Evolutionary conservation across 176 grass and related monocot species (phyloP).

Genomic region (Paspalum vaginatum): DNA sequence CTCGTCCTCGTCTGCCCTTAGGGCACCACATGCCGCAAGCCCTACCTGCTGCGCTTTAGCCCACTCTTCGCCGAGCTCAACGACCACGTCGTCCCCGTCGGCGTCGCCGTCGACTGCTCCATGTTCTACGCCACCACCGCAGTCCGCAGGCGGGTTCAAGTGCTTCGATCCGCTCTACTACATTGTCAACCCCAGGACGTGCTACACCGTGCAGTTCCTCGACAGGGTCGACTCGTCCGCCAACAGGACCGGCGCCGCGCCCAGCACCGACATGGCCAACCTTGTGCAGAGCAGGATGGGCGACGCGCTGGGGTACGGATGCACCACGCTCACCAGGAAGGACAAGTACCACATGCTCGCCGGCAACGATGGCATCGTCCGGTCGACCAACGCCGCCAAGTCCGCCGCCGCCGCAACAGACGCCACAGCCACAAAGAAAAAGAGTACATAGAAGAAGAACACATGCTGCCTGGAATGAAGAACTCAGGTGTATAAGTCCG

Average conservation of each 20-base stretch:
- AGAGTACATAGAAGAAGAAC: background rate
- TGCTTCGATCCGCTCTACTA: slow-evolving; percentile 74
- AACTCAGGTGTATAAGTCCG: no score
- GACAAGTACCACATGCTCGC: no score
- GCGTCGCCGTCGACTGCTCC: slow-evolving; percentile 48
- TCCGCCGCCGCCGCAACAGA: background rate
- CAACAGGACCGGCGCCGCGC: background rate
- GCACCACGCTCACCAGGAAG: no score
- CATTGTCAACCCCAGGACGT: slow-evolving; percentile 54
- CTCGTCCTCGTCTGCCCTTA: slow-evolving; percentile 66
- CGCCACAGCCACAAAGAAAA: background rate
- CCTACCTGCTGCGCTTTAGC: slow-evolving; percentile 73
- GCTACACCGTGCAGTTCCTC: slow-evolving; percentile 66
- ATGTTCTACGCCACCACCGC: slow-evolving; percentile 87
- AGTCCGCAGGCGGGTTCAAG: slow-evolving; percentile 64
- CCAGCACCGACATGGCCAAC: no score
- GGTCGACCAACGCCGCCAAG: no score
- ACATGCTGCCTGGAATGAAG: no score
- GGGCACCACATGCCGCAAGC: slow-evolving; percentile 84
- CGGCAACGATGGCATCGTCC: no score
- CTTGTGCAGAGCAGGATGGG: no score
- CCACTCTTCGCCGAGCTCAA: slow-evolving; percentile 69
- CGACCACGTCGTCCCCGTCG: slow-evolving; percentile 62
- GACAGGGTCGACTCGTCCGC: slow-evolving; percentile 40
- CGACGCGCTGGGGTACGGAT: no score